Conservation (phyloP, 2,329 filamentous ascomycete species). For the Fonsecaea multimorphosa region DNA sequence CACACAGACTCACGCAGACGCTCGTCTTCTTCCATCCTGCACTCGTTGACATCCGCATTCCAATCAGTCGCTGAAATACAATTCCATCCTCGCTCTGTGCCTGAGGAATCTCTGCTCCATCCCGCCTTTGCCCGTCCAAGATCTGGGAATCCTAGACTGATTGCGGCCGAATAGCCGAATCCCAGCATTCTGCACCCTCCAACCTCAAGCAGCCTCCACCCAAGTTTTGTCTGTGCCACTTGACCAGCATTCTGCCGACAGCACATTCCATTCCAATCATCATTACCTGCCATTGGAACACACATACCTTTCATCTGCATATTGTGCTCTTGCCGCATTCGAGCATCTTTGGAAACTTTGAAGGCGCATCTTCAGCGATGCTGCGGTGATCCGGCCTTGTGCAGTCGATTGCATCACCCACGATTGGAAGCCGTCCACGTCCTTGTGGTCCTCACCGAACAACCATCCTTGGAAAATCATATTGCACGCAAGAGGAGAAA, state of each 20-base stretch:
- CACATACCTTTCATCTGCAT: conserved; percentile 15
- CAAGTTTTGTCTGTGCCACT: conserved; percentile 18
- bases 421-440: background rate
- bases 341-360: conserved; percentile 2
- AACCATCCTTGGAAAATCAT: background rate
- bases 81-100: background rate
- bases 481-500: background rate
- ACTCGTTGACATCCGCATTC: background rate
- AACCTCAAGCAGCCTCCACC: conserved; percentile 6
- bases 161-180: conserved; percentile 9
- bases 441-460: background rate
- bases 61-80: background rate
- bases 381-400: conserved; percentile 25
- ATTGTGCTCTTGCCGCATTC: background rate
- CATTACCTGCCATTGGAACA: background rate
- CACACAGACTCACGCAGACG: background rate
- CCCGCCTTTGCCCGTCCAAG: background rate
- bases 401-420: conserved; percentile 32
- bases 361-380: conserved; percentile 19
- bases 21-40: background rate
- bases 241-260: conserved; percentile 20
- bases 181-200: conserved; percentile 18
- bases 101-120: background rate
- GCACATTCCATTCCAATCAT: conserved; percentile 23
- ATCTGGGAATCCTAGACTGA: conserved; percentile 1